Evolutionary conservation across 1,284 basidiomycete genomes (phyloP).

Genomic region (Apiotrichum gamsii): DNA sequence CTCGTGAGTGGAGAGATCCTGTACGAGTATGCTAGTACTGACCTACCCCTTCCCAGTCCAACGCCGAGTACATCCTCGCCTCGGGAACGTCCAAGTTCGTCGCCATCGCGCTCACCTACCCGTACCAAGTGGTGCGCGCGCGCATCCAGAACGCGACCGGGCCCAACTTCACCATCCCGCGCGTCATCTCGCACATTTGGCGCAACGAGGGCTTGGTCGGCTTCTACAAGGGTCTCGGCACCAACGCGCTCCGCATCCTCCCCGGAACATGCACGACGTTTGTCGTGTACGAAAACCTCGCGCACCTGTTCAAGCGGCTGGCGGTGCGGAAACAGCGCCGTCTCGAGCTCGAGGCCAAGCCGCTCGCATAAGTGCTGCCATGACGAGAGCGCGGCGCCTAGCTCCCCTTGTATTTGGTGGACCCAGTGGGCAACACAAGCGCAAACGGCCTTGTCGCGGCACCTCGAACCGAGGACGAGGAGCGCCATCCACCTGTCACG

Average conservation of each 20-base stretch:
- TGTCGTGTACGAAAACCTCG: conserved; percentile 94
- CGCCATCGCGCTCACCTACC: conserved; percentile 83
- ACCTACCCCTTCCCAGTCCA: conserved; percentile 68
- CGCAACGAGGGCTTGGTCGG: conserved; percentile 70
- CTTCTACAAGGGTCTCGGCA: conserved; percentile 92
- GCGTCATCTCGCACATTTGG: conserved; percentile 74
- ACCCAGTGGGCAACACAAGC: too few relatives aligned
- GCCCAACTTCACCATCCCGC: conserved; percentile 56
- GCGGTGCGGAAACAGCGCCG: conserved; percentile 24
- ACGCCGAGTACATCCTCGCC: conserved; percentile 85
- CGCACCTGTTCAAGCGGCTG: conserved; percentile 64
- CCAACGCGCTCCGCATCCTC: conserved; percentile 92
- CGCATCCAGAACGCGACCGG: conserved; percentile 65
- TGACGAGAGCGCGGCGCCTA: too few relatives aligned
- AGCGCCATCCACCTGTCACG: too few relatives aligned
- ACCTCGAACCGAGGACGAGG: too few relatives aligned
- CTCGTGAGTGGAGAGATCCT: conserved; percentile 56
- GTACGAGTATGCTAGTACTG: too few relatives aligned
- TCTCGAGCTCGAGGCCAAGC: neutral
- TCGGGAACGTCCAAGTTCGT: conserved; percentile 84
- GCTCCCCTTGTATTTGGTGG: too few relatives aligned
- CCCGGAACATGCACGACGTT: conserved; percentile 98
- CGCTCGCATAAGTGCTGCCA: neutral
- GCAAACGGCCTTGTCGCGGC: too few relatives aligned
- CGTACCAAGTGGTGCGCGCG: conserved; percentile 94